Evolutionary conservation across 176 grass and related monocot genomes (phyloP), one percentile per base, ranked within the genome.

Genomic region (Cenchrus americanus): DNA sequence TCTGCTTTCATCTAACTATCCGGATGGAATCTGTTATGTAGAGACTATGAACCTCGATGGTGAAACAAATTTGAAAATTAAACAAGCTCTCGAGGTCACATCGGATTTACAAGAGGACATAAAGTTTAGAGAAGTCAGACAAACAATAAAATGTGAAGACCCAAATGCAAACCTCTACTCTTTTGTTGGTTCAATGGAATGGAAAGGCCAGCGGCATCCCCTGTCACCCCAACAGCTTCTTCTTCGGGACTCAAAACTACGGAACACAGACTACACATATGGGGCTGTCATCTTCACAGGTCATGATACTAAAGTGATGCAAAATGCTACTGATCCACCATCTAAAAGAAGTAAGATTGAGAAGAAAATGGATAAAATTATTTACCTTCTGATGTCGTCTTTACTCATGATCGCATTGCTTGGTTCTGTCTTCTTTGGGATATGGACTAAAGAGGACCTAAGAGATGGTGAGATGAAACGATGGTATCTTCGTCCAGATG

Each of bases 1-100:
- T 87, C 91, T 99, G 53, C 93, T 99, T 87, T 99, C 93, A 71
- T 99, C 97, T 66, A 94, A 91, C 78, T 96, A 96, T 89, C 86
- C 91, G 2, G 93, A 99, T 78, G 97, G 90, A 77, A 92, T 96
- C 54, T 99, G 97, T 78, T 99, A 99, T 84, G 97, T 99, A 68
- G 97, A 99, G 89, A 99, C 97, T 10, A 94, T 92, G 88, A 99
- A 99, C 71, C 91, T 99, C 43, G 97, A 99, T 76, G 97, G 97
- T 43, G 97, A 99, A 83, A 99, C 97, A 81, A 99, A 99, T 85
- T 90, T 99, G 83, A 99, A 99, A 87, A 80, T 99, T 75, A 99
- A 94, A 77, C 93, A 99, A 89, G 83, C 93, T 48, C 88, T 94
- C 60, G 91, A 99, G 51, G 77, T 89, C 60, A 94, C 97, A 73